Evolutionary conservation across 208 protist species (phyloP).

Genomic region (Strigomonas galati): DNA sequence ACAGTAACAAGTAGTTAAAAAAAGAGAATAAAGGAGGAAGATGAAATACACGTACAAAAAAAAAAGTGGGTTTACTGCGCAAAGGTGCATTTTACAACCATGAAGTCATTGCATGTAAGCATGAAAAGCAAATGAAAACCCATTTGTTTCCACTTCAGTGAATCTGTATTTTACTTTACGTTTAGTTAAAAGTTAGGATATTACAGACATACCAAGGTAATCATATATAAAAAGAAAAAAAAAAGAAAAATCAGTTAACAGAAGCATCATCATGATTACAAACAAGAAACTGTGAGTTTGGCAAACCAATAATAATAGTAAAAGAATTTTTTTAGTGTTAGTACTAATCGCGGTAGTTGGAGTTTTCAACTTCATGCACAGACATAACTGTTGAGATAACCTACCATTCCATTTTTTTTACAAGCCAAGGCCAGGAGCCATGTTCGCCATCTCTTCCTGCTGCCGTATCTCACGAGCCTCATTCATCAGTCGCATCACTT

Average conservation of each 20-base stretch:
- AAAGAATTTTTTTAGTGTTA: no score
- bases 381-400: no score
- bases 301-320: no score
- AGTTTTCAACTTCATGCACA: no score
- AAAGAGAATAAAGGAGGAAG: neutral
- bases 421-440: slow-evolving; percentile 22
- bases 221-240: no score
- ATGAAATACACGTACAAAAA: neutral
- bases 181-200: no score
- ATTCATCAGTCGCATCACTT: slow-evolving; percentile 79
- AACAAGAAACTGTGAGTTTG: no score
- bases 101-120: neutral
- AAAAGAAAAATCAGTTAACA: no score
- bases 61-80: neutral
- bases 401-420: neutral
- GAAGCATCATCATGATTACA: no score
- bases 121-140: neutral
- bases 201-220: no score
- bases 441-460: slow-evolving; percentile 27
- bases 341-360: no score
- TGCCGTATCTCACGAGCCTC: slow-evolving; percentile 48
- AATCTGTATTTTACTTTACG: no score
- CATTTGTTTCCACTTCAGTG: neutral
- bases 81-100: neutral
- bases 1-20: neutral